Base-by-base conservation (phyloP, 2,329 filamentous ascomycete species). In the Pyrenophora tritici-repentis region DNA sequence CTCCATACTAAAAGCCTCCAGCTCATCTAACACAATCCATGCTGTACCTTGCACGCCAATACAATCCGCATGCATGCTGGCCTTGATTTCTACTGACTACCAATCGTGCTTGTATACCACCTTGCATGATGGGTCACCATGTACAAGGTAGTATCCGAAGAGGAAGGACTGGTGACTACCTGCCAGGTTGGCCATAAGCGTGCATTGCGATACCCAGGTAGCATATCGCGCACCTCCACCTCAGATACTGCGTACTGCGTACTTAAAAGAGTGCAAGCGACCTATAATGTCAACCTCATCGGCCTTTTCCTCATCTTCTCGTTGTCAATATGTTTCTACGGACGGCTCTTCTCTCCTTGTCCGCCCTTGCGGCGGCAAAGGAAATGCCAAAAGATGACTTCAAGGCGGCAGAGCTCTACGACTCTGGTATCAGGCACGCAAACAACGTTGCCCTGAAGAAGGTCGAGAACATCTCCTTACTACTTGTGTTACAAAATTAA, bases 341-440 rank as follows among this genome's bases (percentile, higher is more conserved):
- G 35, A 61, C 53, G 45, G 61, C 62, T 13, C 49, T 72, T 37
- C 59, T 72, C 32, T 71, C 69, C 8, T 53, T 74, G 40, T 55
- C 67, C 58, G 69, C 68, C 55, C 62, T 74, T 48, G 67, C 57
- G 53, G 66, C 53, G 35, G 68, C 68, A 17, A 70, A 62, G 52
- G 70, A 74, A 49, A 48, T 74, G 55, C 61, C 66, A 9, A 70
- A 72, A 42, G 70, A 75, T 42, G 57, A 67, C 50, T 45, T 66
- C 51, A 69, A 56, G 54, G 71, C 65, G 12, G 67, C 70, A 6
- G 50, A 71, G 55, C 58, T 75, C 18, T 76, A 75, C 48, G 72
- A 76, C 48, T 73, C 70, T 32, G 74, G 73, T 6, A 69, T 74
- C 33, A 68, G 68, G 29, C 74, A 76, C 53, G 61, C 57, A 44